Base-by-base conservation (phyloP, 1,139 yeast genomes). In the Pichia sp. region DNA sequence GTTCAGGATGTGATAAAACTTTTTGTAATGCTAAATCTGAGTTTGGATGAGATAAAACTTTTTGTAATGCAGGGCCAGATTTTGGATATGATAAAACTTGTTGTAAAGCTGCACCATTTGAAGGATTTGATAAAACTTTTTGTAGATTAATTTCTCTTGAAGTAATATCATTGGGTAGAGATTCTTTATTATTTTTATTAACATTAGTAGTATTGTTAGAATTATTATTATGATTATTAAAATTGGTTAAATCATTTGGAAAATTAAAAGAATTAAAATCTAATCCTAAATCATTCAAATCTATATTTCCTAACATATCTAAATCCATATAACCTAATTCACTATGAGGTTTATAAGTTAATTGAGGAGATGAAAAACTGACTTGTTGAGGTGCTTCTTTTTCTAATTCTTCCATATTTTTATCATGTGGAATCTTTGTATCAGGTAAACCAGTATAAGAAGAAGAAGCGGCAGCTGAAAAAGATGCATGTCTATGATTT, bases 331-430 rank as follows among this genome's bases (percentile, higher is more conserved):
- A 54, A 13, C 50, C 40, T 23, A 54, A 46, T 33, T 54, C 57
- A 9, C 51, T 50, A 33, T 53, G 49, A n/a, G 53, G 51, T 28
- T 49, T 43, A 34, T 51, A 56, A 19, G 40, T 45, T 23, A 79
- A 58, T 57, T 84, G 94, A 1, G 95, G 95, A 3, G 94, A 82
- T 2, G 93, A 78, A 56, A 83, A 84, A 6, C 79, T 85, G 11
- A 81, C 87, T 55, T 80, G 85, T 31, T 72, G 72, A 1, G 89
- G 80, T 1, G 67, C 71, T 42, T 69, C 74, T 4, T 57, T 49
- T 28, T 51, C 55, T 13, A 50, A 31, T 21, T 44, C 45, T 18
- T 38, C 58, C 55, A 47, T 23, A 13, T 37, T 31, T 31, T 38
- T 39, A 29, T 39, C 42, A 29, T 51, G 54, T 43, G 43, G 38